Base-by-base conservation (phyloP, 768 basidiomycete genomes). In the Rhodotorula sphaerocarpa region DNA sequence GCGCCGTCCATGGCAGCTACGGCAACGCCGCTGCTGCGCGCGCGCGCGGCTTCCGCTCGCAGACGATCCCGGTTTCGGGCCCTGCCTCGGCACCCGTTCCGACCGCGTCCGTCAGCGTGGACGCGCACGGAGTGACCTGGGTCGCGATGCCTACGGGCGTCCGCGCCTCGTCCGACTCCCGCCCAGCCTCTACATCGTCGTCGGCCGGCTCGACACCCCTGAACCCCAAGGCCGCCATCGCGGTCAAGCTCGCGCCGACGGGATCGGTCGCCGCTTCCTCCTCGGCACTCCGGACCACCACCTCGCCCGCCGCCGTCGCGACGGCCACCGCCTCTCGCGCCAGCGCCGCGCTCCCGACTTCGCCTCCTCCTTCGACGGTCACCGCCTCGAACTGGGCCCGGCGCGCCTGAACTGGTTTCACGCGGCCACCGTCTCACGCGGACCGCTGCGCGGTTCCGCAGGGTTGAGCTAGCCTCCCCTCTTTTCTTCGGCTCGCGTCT, bases 41-140 rank as follows among this genome's bases (percentile, higher is more conserved):
- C 43, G 43, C 43, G 10, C 43, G 43, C 43, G 23, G 43, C 12
- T 20, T 18, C 16, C n/a, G n/a, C n/a, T 39, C 36, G 36, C 9
- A 9, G 36, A 39, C 36, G 36, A 16, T 39, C 36, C 36, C 36
- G 36, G n/a, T n/a, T n/a, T 20, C 20, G 23, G 21, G 43, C 43
- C n/a, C n/a, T n/a, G n/a, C n/a, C n/a, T n/a, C n/a, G n/a, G n/a
- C 16, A 20, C 23, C 43, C 21, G 23, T 23, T 7, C 23, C 43
- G 43, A 44, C 43, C 12, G 12, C 16, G 16, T 41, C 55, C 28
- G 54, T 62, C 61, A 62, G 36, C 36, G 36, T 39, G 10, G 36
- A 39, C 16, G 36, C 61, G 6, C 20, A 55, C 34, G 58, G 56
- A 2, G 42, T 64, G 30, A 64, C 63, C 15, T 46, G 58, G 23